phyloP scores from a whole-genome alignment of 2,329 filamentous ascomycete species.

The Sporothrix pallida region DNA sequence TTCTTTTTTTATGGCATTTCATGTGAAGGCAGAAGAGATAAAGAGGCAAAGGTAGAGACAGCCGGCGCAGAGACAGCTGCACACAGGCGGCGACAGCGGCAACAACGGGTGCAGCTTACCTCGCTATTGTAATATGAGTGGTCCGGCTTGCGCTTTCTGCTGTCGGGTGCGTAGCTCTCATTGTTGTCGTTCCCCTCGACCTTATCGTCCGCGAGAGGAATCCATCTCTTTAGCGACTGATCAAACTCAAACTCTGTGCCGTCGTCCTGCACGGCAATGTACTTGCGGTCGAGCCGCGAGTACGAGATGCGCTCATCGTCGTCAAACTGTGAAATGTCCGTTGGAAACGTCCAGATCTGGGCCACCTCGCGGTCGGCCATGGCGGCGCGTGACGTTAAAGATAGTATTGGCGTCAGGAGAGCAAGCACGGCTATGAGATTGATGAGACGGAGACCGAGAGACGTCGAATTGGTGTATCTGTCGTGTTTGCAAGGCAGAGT shows the following conservation, averaged over 20 bases:
- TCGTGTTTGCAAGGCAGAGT: not conserved
- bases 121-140: conserved; percentile 46
- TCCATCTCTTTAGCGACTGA: conserved; percentile 72
- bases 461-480: not conserved
- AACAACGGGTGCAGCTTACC: conserved; percentile 49
- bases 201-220: conserved; percentile 55
- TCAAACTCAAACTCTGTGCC: conserved; percentile 87
- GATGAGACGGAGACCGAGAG: too few species aligned
- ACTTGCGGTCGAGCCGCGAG: conserved; percentile 81
- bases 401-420: not conserved
- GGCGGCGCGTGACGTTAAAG: not conserved
- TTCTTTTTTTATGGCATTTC: conserved; percentile 8
- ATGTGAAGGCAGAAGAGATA: not conserved
- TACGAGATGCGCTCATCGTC: conserved; percentile 83
- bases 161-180: conserved; percentile 38
- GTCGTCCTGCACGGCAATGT: conserved; percentile 82
- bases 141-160: conserved; percentile 53
- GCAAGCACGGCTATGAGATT: not conserved
- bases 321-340: conserved; percentile 71
- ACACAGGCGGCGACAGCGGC: conserved; percentile 24
- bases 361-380: conserved; percentile 36
- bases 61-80: conserved; percentile 25
- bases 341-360: conserved; percentile 57
- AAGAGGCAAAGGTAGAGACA: not conserved
- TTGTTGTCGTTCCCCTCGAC: conserved; percentile 5